These are phyloP conservation scores for Hypoxylon rubiginosum DNA, from an alignment of 2,329 filamentous ascomycete species.

Conservation along the genomic window DNA sequence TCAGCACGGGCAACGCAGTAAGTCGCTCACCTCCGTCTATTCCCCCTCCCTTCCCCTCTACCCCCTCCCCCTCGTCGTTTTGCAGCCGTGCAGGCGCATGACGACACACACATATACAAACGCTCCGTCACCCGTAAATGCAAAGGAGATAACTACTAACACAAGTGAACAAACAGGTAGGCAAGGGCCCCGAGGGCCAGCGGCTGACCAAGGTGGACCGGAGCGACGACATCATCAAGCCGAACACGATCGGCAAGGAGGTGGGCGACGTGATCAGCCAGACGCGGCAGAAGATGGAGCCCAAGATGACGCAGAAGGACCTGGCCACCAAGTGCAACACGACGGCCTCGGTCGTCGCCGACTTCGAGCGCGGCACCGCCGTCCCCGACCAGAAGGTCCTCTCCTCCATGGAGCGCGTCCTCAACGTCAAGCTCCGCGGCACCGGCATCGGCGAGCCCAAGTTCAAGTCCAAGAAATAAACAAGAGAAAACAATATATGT, in stretches of 20 bases:
- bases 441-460: constrained; percentile 86
- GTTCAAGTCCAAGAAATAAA: constrained; percentile 74
- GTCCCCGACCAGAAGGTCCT: constrained; percentile 88
- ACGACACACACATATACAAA: neutral
- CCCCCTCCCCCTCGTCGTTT: neutral
- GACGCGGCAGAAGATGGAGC: constrained; percentile 83
- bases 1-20: constrained; percentile 81
- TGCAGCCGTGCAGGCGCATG: neutral
- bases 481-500: neutral
- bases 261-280: constrained; percentile 88
- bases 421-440: constrained; percentile 90
- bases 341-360: constrained; percentile 81
- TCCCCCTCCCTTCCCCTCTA: neutral
- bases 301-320: constrained; percentile 96
- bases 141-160: constrained; percentile 33
- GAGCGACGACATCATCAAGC: constrained; percentile 96
- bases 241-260: constrained; percentile 85
- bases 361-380: constrained; percentile 86
- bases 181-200: constrained; percentile 82
- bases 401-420: constrained; percentile 80
- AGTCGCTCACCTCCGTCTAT: constrained; percentile 54
- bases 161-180: constrained; percentile 55
- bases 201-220: constrained; percentile 98
- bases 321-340: constrained; percentile 91
- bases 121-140: too few relatives aligned